A percentile compares a stretch with the other conserved stretches of the same genome.
phyloP scores from a whole-genome alignment of 331 rosid genomes.

The Stylosanthes scabra region DNA sequence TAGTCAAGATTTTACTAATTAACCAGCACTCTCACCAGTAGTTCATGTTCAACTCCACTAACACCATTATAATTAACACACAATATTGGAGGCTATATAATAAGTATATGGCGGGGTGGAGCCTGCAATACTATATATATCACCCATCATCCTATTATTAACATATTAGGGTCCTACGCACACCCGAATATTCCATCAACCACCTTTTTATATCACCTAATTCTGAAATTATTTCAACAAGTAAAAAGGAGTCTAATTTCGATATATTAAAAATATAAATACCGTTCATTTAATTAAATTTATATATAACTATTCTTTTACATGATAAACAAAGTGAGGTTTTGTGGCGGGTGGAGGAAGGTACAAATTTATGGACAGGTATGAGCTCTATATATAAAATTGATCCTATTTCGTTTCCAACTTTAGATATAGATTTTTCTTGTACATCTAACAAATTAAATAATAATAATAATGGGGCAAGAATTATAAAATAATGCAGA shows the following conservation, averaged over 20 bases:
- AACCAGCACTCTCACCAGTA: not conserved
- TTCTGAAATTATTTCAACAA: not conserved
- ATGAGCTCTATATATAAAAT: not conserved
- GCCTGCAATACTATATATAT: not conserved
- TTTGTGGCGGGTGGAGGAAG: not conserved
- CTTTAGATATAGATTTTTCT: not conserved
- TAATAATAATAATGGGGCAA: not conserved
- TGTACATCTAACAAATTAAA: not conserved
- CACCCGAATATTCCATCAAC: not conserved
- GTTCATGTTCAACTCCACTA: slow-evolving; percentile 11
- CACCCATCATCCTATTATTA: not conserved
- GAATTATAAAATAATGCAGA: not conserved
- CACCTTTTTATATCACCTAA: not conserved
- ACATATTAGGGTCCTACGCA: not conserved
- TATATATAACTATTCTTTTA: no score
- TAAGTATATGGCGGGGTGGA: not conserved
- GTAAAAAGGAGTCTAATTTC: no score
- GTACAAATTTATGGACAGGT: not conserved
- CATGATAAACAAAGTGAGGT: no score
- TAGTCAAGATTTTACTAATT: slow-evolving; percentile 13
- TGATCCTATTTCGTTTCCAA: not conserved
- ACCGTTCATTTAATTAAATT: no score
- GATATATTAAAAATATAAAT: no score
- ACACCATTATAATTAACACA: not conserved
- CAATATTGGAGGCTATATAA: not conserved